Percentiles rank a stretch among this genome's conserved stretches.
These are phyloP conservation scores for Trichoderma breve DNA, from an alignment of 2,329 filamentous ascomycete genomes.

Conservation along the genomic window DNA sequence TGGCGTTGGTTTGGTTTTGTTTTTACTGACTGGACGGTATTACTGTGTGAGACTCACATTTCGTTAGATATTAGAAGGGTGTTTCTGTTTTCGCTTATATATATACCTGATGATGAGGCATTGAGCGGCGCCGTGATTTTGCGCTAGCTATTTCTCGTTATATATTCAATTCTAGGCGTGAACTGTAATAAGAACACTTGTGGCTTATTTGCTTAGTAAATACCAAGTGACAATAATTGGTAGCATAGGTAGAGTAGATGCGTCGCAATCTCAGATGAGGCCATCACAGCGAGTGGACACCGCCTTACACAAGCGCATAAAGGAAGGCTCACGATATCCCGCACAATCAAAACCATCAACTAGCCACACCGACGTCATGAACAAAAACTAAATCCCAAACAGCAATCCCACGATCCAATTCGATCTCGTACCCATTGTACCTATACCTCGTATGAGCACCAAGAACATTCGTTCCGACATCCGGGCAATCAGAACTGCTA, in stretches of 20 bases:
- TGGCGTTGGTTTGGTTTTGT: not conserved
- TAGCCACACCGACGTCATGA: not conserved
- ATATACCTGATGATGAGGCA: not conserved
- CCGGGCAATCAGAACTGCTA: not conserved
- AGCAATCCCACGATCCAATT: not conserved
- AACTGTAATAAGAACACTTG: not conserved
- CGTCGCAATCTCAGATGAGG: not conserved
- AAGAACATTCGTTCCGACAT: not conserved
- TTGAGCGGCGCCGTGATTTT: not conserved
- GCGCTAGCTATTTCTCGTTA: not conserved
- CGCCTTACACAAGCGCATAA: not conserved
- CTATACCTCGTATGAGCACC: not conserved
- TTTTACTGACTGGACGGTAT: not conserved
- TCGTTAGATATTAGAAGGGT: not conserved
- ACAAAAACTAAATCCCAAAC: not conserved
- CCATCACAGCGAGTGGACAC: not conserved
- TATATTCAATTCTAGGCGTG: not conserved
- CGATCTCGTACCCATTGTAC: not conserved
- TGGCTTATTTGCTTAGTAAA: not conserved
- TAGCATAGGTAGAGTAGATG: not conserved
- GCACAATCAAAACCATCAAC: not conserved
- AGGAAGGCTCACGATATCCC: not conserved
- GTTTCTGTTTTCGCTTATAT: not conserved
- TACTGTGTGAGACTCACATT: not conserved
- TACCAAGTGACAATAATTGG: not conserved